Base-by-base conservation (phyloP, 2,329 filamentous ascomycete species). In the Neocucurbitaria cava region DNA sequence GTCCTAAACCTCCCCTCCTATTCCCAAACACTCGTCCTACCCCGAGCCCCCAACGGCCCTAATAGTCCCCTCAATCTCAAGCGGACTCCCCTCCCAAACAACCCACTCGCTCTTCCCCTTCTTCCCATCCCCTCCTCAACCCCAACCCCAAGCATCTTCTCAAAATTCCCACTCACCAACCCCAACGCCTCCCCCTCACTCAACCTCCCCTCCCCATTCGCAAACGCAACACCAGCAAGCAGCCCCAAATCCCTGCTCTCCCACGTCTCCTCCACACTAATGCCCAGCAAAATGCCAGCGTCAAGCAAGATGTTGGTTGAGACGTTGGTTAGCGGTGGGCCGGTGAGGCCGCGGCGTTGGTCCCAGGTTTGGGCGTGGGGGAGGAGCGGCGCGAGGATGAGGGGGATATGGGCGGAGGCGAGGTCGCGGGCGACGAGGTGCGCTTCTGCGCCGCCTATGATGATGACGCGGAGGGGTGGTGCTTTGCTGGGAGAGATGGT, bases 261-360 rank as follows among this genome's bases (percentile, higher is more conserved):
- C 85, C 84, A 89, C 61, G 87, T 85, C 66, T 89, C 85, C 38
- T 82, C 78, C 4, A 87, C 78, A 0, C 86, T 84, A 21, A 89
- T 80, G 0, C 81, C 87, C 0, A 83, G 78, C 3, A 75, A 67
- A 0, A 89, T 87, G 1, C 86, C 87, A 0, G 86, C 86, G 7
- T 81, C 80, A 0, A 87, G 61, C 1, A 90, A 79, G 11, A 66
- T 71, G 56, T 89, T 85, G 4, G 87, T 76, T 0, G 81, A 81
- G 0, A 86, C 86, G 62, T 88, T 87, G 0, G 86, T 87, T 0
- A 89, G 78, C 1, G 87, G 87, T 5, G 87, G 87, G 1, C 87
- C 87, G 0, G 85, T 82, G 10, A 89, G 76, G 0, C 85, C 82
- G 1, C 87, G 83, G 0, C 85, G 82, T 71, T 87, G 78, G 57